Evolutionary conservation across 129 eudicot genomes (phyloP).

Genomic region (Dittrichia graveolens): DNA sequence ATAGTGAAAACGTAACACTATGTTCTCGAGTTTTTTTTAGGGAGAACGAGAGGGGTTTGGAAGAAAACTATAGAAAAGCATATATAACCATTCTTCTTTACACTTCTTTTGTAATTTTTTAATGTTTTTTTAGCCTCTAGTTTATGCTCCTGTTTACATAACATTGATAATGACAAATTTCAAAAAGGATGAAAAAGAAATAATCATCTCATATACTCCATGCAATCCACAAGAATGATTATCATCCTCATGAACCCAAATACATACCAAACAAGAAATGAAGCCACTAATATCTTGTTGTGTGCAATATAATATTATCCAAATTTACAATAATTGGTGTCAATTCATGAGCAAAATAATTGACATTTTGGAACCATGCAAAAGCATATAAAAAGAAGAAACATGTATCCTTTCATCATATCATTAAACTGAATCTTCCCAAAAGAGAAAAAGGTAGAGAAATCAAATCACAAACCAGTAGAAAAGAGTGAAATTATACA

Average conservation of each 20-base stretch:
- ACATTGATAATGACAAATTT: neutral
- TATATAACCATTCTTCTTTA: too few relatives aligned
- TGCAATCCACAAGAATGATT: conserved; percentile 7
- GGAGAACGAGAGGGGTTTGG: too few relatives aligned
- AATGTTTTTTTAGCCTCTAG: too few relatives aligned
- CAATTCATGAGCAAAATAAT: conserved; percentile 15
- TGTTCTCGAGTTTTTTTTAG: too few relatives aligned
- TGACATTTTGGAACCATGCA: conserved; percentile 27
- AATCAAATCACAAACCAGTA: neutral
- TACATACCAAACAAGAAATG: neutral
- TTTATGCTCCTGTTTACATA: neutral
- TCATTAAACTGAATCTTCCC: neutral
- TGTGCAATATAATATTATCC: neutral
- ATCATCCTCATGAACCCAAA: conserved; percentile 10
- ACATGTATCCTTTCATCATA: neutral
- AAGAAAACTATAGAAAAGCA: too few relatives aligned
- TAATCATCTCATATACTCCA: conserved; percentile 9
- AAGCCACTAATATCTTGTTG: conserved; percentile 18
- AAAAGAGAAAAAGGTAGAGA: neutral
- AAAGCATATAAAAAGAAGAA: neutral
- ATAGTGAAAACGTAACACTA: too few relatives aligned
- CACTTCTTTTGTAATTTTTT: too few relatives aligned
- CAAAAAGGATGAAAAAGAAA: neutral
- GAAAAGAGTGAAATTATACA: neutral
- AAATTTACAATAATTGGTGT: conserved; percentile 20